Evolutionary conservation across 1,284 basidiomycete species (phyloP).

Genomic region (Pascua sp.): DNA sequence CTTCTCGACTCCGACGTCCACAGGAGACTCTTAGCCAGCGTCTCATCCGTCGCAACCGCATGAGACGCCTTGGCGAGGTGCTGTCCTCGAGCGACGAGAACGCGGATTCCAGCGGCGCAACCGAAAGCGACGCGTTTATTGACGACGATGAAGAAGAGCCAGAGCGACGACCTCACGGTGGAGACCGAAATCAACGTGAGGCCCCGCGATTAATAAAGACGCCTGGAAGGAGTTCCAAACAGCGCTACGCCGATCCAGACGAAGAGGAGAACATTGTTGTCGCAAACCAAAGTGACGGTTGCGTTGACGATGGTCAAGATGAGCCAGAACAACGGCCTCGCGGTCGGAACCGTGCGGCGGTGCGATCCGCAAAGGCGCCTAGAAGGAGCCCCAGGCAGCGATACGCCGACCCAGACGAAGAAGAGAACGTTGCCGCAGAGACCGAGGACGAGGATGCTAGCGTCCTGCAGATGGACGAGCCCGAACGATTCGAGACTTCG

Average conservation of each 20-base stretch:
- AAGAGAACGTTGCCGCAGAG: constrained; percentile 16
- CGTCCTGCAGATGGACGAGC: constrained; percentile 53
- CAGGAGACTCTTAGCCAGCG: no score
- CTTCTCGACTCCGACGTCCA: no score
- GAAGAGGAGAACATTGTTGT: constrained; percentile 19
- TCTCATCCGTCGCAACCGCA: no score
- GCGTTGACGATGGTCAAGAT: no score
- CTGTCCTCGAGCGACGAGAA: constrained; percentile 16
- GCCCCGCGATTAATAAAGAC: no score
- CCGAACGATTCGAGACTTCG: constrained; percentile 54
- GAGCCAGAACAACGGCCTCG: no score
- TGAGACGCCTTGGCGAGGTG: no score
- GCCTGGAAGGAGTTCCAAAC: background rate
- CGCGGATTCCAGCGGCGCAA: constrained; percentile 14
- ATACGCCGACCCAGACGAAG: constrained; percentile 23
- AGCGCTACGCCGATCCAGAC: constrained; percentile 19
- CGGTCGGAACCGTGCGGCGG: no score
- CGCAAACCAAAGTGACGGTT: constrained; percentile 50
- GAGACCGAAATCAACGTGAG: no score
- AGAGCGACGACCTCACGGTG: no score
- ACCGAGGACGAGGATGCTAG: constrained; percentile 56
- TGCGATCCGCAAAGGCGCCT: no score
- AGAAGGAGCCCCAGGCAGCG: background rate
- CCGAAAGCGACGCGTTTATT: constrained; percentile 50
- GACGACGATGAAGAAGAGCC: no score